phyloP scores from a whole-genome alignment of 2,329 filamentous ascomycete genomes.

The Diaporthe vaccinii region DNA sequence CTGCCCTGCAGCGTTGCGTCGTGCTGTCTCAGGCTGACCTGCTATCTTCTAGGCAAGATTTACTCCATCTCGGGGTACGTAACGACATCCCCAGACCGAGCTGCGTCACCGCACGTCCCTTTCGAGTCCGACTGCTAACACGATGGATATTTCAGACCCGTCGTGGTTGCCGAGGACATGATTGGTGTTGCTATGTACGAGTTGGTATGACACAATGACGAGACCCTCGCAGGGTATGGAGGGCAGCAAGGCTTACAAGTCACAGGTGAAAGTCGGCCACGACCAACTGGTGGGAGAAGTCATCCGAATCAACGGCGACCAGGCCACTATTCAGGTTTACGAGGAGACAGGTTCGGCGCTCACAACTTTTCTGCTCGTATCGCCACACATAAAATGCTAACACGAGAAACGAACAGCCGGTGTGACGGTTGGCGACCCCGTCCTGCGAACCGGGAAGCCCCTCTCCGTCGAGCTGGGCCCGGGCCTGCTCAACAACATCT shows the following conservation, averaged over 20 bases:
- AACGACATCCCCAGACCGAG: constrained; percentile 42
- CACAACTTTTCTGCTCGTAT: constrained; percentile 14
- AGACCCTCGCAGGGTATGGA: no score
- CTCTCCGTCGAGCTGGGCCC: constrained; percentile 97
- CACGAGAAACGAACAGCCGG: constrained; percentile 73
- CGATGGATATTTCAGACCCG: constrained; percentile 70
- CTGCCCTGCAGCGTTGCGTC: constrained; percentile 19
- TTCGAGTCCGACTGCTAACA: constrained; percentile 49
- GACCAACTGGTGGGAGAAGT: constrained; percentile 96
- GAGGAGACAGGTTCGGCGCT: constrained; percentile 88
- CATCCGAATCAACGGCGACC: constrained; percentile 96
- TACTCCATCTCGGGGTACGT: constrained; percentile 74
- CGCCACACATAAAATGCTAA: constrained; percentile 37
- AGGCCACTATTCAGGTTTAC: constrained; percentile 98
- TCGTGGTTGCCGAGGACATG: constrained; percentile 98
- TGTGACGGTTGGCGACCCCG: constrained; percentile 95
- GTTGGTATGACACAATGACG: constrained; percentile 72
- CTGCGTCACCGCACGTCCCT: background rate
- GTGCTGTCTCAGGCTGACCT: constrained; percentile 32
- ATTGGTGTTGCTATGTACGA: constrained; percentile 99
- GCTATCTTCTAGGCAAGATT: constrained; percentile 65
- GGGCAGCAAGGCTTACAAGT: constrained; percentile 34
- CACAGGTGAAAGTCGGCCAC: constrained; percentile 89
- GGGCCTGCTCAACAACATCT: constrained; percentile 98
- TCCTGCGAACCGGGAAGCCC: constrained; percentile 91